Conservation (phyloP, 495 filamentous ascomycete species). For the Hypoxylon intermedium region DNA sequence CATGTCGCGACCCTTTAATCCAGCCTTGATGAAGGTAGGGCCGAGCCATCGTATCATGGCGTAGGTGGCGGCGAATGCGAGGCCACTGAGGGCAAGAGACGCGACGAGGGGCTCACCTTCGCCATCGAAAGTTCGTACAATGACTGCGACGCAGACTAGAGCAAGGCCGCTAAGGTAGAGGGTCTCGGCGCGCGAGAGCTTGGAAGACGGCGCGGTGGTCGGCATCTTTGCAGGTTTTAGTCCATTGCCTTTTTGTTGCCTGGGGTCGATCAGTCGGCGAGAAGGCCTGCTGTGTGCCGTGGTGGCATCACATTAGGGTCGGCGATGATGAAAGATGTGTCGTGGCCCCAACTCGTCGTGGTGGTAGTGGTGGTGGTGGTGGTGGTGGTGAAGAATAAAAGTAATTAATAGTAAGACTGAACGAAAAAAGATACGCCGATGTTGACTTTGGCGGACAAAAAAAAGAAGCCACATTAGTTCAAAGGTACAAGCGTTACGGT, state of each 20-base stretch:
- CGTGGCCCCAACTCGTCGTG: constrained; percentile 29
- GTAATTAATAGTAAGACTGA: constrained; percentile 6
- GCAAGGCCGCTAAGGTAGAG: constrained; percentile 73
- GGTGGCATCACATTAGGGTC: constrained; percentile 23
- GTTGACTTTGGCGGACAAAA: constrained; percentile 3
- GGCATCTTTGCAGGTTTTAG: constrained; percentile 47
- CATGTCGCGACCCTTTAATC: constrained; percentile 90
- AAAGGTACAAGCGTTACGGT: constrained; percentile 1
- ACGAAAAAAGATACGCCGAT: constrained; percentile 6
- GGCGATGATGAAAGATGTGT: constrained; percentile 22
- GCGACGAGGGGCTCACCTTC: constrained; percentile 91
- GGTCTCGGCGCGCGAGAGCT: constrained; percentile 72
- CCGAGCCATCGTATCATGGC: constrained; percentile 95
- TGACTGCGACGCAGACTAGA: constrained; percentile 72
- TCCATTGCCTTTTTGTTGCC: neutral
- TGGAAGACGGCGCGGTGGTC: constrained; percentile 39
- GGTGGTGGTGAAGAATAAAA: constrained; percentile 15
- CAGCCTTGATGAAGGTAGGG: constrained; percentile 83
- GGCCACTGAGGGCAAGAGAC: constrained; percentile 81
- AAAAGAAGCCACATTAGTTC: constrained; percentile 16
- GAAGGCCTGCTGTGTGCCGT: constrained; percentile 11
- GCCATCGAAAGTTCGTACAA: constrained; percentile 77
- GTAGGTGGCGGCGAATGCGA: constrained; percentile 81
- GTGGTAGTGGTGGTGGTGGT: constrained; percentile 20
- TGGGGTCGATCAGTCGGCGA: constrained; percentile 18